These are phyloP conservation scores for Saccharomycopsis fibuligera DNA, from an alignment of 805 yeast genomes.

Conservation along the genomic window DNA sequence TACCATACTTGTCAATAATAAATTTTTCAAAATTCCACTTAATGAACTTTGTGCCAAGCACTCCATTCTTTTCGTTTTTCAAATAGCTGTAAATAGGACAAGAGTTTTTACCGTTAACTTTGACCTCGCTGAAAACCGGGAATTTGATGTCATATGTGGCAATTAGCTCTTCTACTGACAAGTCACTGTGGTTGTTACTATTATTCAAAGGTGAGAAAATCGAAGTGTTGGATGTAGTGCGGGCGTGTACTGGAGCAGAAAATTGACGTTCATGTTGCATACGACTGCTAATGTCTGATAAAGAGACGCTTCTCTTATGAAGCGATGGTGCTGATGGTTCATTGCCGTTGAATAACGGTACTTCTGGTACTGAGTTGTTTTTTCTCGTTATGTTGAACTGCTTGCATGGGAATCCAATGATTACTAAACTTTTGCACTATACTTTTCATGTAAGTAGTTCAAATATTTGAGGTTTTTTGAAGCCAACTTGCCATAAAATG, in stretches of 20 bases:
- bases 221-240: not conserved
- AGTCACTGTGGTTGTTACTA: not conserved
- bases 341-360: conserved; percentile 69
- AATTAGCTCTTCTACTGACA: not conserved
- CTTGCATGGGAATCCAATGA: conserved; percentile 18
- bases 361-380: conserved; percentile 73
- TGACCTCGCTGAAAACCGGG: conserved; percentile 70
- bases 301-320: conserved; percentile 12
- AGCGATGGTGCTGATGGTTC: not conserved
- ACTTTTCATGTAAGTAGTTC: conserved; percentile 10
- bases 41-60: conserved; percentile 62
- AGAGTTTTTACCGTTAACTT: conserved; percentile 72
- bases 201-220: not conserved
- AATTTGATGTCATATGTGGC: conserved; percentile 30
- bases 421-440: conserved; percentile 5
- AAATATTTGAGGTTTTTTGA: conserved; percentile 5
- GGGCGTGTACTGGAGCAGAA: not conserved
- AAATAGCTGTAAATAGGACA: conserved; percentile 77
- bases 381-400: conserved; percentile 23
- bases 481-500: conserved; percentile 4
- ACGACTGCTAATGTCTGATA: conserved; percentile 5
- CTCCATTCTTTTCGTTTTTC: conserved; percentile 54
- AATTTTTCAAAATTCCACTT: conserved; percentile 80
- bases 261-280: conserved; percentile 1
- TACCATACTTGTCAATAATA: conserved; percentile 49